These are phyloP conservation scores for Cenchrus purpureus DNA, from an alignment of 176 grass and related monocot species.

Conservation along the genomic window DNA sequence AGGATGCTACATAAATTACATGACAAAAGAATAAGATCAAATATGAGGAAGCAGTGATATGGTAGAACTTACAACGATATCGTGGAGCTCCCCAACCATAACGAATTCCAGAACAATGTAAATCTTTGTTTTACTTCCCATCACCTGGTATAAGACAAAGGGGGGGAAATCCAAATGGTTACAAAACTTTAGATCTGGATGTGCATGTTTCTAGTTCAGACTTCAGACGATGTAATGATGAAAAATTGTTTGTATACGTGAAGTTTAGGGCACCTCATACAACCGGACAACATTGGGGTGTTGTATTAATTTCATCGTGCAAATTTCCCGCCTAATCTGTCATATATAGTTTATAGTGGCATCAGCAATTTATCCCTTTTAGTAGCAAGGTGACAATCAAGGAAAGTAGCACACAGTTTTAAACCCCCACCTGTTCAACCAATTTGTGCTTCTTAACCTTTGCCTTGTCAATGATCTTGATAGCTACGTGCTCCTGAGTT, in stretches of 20 bases:
- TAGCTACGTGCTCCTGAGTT: constrained; percentile 66
- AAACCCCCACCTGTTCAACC: constrained; percentile 66
- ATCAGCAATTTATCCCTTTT: not conserved
- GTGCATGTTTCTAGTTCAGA: not conserved
- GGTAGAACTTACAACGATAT: constrained; percentile 71
- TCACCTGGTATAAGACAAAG: constrained; percentile 61
- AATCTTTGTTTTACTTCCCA: constrained; percentile 94
- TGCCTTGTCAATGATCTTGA: constrained; percentile 92
- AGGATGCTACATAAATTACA: not conserved
- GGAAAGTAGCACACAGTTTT: not conserved
- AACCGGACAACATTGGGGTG: constrained; percentile 91
- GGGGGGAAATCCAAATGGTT: not conserved
- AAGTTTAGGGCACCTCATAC: constrained; percentile 62
- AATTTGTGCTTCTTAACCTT: constrained; percentile 82
- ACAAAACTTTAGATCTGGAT: not conserved
- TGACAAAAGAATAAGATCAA: not conserved
- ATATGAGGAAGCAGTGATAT: constrained; percentile 14
- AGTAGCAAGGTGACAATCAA: not conserved
- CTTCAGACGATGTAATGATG: not conserved
- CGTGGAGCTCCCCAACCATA: constrained; percentile 83
- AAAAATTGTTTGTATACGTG: not conserved
- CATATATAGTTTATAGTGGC: not conserved
- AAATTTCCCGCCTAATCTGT: constrained; percentile 90
- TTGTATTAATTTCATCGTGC: constrained; percentile 87
- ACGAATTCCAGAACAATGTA: constrained; percentile 87